These are phyloP conservation scores for Corinectria fuckeliana DNA, from an alignment of 2,329 filamentous ascomycete species.

Conservation along the genomic window DNA sequence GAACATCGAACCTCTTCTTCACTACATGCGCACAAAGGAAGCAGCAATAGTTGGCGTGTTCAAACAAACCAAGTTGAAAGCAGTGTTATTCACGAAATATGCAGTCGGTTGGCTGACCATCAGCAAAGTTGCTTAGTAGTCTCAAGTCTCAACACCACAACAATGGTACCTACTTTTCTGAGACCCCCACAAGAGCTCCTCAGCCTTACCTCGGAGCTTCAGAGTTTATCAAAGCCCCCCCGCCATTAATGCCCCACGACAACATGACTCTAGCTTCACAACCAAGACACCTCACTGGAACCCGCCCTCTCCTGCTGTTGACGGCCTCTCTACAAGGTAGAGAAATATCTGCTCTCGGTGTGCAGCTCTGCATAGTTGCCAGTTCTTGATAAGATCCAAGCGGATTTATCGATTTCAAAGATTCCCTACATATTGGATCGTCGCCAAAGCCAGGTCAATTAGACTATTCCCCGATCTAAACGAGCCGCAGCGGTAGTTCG, in stretches of 20 bases:
- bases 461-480: conserved; percentile 33
- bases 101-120: background rate
- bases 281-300: background rate
- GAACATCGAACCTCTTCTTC: too few species aligned
- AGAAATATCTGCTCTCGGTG: background rate
- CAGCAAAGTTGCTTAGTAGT: background rate
- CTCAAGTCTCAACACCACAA: background rate
- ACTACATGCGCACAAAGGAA: too few species aligned
- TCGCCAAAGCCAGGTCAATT: conserved; percentile 4
- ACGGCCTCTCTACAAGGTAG: background rate
- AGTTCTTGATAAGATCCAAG: conserved; percentile 20
- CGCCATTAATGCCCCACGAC: too few species aligned
- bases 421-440: conserved; percentile 26
- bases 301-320: background rate
- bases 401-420: background rate
- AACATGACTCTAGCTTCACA: too few species aligned
- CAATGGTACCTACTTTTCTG: background rate
- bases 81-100: background rate
- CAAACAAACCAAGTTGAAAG: too few species aligned
- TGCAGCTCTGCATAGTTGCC: conserved; percentile 5
- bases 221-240: too few species aligned
- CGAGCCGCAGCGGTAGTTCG: conserved; percentile 37
- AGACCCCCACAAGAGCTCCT: background rate
- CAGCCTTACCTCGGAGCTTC: too few species aligned
- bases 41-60: background rate